Percentiles rank a stretch among this genome's conserved stretches.
These are phyloP conservation scores for Candida berthetii DNA, from an alignment of 805 yeast species.

Conservation along the genomic window DNA sequence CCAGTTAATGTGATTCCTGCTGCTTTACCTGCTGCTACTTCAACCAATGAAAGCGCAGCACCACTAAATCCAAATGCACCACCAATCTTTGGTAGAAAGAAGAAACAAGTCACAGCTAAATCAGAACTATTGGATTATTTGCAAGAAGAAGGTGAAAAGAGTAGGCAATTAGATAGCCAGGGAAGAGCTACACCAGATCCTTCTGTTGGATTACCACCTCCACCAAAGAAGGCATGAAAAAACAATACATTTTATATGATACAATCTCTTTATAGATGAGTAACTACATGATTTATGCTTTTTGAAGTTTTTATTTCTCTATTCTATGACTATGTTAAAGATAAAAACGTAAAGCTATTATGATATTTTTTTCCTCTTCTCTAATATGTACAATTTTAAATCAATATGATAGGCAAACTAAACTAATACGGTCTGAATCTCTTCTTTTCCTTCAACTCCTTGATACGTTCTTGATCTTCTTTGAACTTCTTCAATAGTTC, in stretches of 20 bases:
- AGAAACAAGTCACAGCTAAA: constrained; percentile 10
- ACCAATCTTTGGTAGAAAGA: constrained; percentile 19
- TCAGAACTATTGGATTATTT: constrained; percentile 31
- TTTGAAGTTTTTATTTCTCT: no score
- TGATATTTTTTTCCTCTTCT: no score
- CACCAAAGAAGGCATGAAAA: constrained; percentile 20
- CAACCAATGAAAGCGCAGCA: neutral
- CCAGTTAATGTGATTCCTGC: constrained; percentile 1
- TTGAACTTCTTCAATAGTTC: constrained; percentile 78
- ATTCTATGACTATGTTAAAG: no score
- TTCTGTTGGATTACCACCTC: constrained; percentile 23
- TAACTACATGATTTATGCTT: no score
- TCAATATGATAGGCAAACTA: neutral
- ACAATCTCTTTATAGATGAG: neutral
- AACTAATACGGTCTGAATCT: constrained; percentile 76
- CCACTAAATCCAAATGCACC: constrained; percentile 6
- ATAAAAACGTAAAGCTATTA: no score
- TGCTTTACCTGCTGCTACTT: neutral
- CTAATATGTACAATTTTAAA: no score
- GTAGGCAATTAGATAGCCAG: constrained; percentile 31
- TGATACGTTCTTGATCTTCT: constrained; percentile 84
- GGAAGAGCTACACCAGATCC: constrained; percentile 15
- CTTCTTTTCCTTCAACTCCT: constrained; percentile 70
- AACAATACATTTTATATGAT: neutral
- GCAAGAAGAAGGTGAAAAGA: constrained; percentile 33